A percentile compares a stretch with the other conserved stretches of the same genome.
phyloP scores from a whole-genome alignment of 2,329 filamentous ascomycete genomes.

The Microsporum ferrugineum region DNA sequence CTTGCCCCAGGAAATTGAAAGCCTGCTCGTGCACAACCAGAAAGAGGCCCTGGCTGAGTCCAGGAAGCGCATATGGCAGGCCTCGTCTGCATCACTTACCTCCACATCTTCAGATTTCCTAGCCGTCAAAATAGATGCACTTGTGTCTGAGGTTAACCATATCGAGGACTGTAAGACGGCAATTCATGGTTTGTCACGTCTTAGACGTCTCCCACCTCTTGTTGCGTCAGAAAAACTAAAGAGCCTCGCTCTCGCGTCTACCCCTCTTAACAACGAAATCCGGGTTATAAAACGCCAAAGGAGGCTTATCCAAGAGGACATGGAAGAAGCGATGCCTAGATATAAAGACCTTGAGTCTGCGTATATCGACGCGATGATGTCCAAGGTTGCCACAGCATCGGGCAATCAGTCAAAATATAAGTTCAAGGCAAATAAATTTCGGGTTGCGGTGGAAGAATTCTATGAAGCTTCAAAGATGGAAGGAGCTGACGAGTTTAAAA shows the following conservation, averaged over 20 bases:
- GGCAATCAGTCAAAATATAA: constrained; percentile 6
- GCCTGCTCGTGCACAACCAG: background rate
- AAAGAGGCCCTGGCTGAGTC: background rate
- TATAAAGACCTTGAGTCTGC: constrained; percentile 1
- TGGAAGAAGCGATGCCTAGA: background rate
- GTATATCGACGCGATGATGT: constrained; percentile 2
- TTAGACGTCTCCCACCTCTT: background rate
- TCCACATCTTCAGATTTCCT: background rate
- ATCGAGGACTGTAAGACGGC: background rate
- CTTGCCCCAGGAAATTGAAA: background rate
- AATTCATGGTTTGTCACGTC: background rate
- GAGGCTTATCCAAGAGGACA: constrained; percentile 5
- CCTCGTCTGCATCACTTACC: background rate
- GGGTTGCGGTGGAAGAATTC: background rate
- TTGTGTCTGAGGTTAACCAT: background rate
- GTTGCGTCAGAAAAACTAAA: background rate
- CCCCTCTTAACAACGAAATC: background rate
- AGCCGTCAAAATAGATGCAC: background rate
- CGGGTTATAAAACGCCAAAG: constrained; percentile 4
- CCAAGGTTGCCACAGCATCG: background rate
- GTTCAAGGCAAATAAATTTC: constrained; percentile 5
- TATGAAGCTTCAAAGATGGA: constrained; percentile 2
- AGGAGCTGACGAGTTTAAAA: background rate
- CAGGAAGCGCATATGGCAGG: background rate
- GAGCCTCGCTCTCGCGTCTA: background rate